Evolutionary conservation across 306 rosid genomes (phyloP), one percentile per base, ranked within the genome.

Genomic region (Bauhinia variegata): DNA sequence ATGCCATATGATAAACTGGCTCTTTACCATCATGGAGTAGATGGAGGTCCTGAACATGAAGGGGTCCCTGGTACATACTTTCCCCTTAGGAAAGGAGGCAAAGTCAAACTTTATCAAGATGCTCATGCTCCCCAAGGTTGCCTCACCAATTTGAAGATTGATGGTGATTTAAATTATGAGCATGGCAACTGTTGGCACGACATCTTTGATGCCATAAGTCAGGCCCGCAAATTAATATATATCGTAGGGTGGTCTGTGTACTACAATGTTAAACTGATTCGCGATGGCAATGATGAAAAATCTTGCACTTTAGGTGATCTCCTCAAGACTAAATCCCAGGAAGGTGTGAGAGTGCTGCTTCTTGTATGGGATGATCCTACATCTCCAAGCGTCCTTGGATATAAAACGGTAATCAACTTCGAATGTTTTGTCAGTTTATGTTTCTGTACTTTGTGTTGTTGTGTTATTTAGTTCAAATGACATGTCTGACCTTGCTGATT

Each of bases 301-400:
- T 62, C 67, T 62, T 64, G 44, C 60, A 81, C 63, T 23, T 73
- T 92, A 60, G 96, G 98, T 49, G 88, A 89, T 14, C 89, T 92
- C 78, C 91, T 89, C 30, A 92, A 86, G 75, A 56, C 71, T 8
- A 92, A 92, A 74, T 92, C 96, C 42, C 89, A 83, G 66, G 96
- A 92, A 82, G 96, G 96, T 71, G 93, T 87, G 42, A 86, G 91
- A 78, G 96, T 92, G 63, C 67, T 89, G 76, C 91, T 92, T 32
- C 96, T 92, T 70, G 82, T 92, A 42, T 92, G 96, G 96, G 98
- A 87, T 59, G 96, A 92, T 83, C 98, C 96, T 48, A 87, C 93
- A 68, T 92, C 98, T 32, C 72, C 44, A 7, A 87, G 85, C 69
- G 15, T 89, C 51, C 68, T 89, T 80, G 96, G 96, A 70, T 54